Conservation (phyloP, 176 grass and related monocot species). For the Aegilops longissima region DNA sequence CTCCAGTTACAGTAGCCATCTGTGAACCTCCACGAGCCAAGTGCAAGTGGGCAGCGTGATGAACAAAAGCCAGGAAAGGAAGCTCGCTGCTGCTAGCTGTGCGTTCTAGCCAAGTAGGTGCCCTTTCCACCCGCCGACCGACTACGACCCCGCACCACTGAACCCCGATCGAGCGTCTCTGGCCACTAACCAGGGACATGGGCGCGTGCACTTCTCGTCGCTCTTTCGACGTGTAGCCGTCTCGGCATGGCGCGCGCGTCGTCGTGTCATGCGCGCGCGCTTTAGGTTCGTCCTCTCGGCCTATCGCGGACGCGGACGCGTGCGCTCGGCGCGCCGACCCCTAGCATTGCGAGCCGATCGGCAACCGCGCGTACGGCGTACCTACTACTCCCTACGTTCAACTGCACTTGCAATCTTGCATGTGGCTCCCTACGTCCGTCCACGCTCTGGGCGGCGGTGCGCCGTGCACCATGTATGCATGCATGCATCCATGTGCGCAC, state of each 20-base stretch:
- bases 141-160: background rate
- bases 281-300: background rate
- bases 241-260: conserved; percentile 3
- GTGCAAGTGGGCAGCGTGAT: no score
- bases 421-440: background rate
- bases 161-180: background rate
- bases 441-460: background rate
- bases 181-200: background rate
- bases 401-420: background rate
- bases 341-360: background rate
- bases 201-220: background rate
- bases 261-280: background rate
- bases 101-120: background rate
- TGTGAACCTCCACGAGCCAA: background rate
- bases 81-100: background rate
- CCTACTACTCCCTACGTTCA: background rate
- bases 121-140: background rate
- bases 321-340: background rate
- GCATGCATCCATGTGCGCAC: background rate
- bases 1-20: background rate
- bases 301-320: background rate
- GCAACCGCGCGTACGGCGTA: background rate
- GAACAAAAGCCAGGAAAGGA: no score
- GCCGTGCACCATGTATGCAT: background rate
- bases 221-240: background rate